Conservation (phyloP, 164 flowering plant species). For the Kalanchoe fedtschenkoi region DNA sequence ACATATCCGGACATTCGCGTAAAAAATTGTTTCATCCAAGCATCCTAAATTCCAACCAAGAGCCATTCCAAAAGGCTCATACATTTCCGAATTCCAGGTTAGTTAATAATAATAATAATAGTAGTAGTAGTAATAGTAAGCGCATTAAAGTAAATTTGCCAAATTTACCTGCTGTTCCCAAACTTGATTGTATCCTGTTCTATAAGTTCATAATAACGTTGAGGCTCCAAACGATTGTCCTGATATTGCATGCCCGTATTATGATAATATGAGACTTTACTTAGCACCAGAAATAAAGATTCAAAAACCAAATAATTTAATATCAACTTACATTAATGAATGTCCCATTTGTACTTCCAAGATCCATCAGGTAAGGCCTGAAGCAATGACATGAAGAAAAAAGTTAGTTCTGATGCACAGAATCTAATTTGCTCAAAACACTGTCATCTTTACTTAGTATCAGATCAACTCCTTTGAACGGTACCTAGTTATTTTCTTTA, state of each 20-base stretch:
- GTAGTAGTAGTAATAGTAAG: background rate
- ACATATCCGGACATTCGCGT: too few relatives aligned
- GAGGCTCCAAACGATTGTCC: conserved; percentile 77
- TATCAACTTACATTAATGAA: conserved; percentile 67
- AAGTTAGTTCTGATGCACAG: conserved; percentile 11
- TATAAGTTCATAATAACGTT: conserved; percentile 78
- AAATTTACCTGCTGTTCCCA: conserved; percentile 83
- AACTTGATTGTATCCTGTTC: conserved; percentile 84
- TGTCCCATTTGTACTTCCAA: conserved; percentile 97
- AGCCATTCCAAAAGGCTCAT: background rate
- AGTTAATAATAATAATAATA: background rate
- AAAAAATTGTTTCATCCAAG: too few relatives aligned
- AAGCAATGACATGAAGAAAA: conserved; percentile 2
- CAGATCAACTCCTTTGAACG: conserved; percentile 1
- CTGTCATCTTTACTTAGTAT: background rate
- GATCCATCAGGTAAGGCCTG: conserved; percentile 95
- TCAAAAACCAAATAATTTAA: background rate
- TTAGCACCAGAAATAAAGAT: background rate
- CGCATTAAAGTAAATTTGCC: background rate
- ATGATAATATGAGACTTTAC: background rate
- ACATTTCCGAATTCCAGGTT: background rate
- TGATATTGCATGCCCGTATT: conserved; percentile 21
- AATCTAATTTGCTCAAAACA: background rate
- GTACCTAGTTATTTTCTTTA: conserved; percentile 64
- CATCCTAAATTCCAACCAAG: too few relatives aligned